A percentile compares a stretch with the other conserved stretches of the same genome.
phyloP scores from a whole-genome alignment of 257 asterid species.

The Ilex asprella region DNA sequence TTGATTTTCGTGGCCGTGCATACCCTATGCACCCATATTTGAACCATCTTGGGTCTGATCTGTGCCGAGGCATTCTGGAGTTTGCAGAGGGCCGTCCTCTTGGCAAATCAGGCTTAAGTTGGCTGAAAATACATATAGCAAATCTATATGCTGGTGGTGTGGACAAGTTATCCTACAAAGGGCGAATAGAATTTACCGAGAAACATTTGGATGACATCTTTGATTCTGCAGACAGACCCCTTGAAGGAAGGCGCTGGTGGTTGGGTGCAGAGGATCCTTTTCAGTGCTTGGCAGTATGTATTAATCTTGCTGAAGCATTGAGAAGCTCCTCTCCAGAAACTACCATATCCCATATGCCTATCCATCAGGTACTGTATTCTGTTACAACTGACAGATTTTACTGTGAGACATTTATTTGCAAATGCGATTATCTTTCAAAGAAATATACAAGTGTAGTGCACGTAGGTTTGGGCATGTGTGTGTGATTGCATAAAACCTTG shows the following conservation, averaged over 20 bases:
- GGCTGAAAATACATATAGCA: conserved; percentile 89
- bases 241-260: conserved; percentile 97
- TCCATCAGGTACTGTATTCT: conserved; percentile 73
- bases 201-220: conserved; percentile 76
- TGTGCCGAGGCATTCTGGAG: conserved; percentile 90
- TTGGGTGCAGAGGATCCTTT: conserved; percentile 92
- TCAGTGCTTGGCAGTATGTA: conserved; percentile 91
- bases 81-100: conserved; percentile 97
- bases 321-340: conserved; percentile 78
- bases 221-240: conserved; percentile 96
- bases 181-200: conserved; percentile 69
- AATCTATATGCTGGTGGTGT: conserved; percentile 87
- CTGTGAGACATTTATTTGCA: too few species aligned
- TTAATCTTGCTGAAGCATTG: conserved; percentile 75
- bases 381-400: neutral
- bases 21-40: conserved; percentile 99
- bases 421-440: too few species aligned
- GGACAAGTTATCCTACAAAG: conserved; percentile 81
- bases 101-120: conserved; percentile 75
- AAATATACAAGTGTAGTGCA: too few species aligned
- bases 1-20: conserved; percentile 98
- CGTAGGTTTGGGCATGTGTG: too few species aligned
- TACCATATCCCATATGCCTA: conserved; percentile 65
- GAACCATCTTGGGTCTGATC: conserved; percentile 96
- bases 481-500: too few species aligned